Evolutionary conservation across 2,329 filamentous ascomycete species (phyloP).

Genomic region (Hortaea werneckii): DNA sequence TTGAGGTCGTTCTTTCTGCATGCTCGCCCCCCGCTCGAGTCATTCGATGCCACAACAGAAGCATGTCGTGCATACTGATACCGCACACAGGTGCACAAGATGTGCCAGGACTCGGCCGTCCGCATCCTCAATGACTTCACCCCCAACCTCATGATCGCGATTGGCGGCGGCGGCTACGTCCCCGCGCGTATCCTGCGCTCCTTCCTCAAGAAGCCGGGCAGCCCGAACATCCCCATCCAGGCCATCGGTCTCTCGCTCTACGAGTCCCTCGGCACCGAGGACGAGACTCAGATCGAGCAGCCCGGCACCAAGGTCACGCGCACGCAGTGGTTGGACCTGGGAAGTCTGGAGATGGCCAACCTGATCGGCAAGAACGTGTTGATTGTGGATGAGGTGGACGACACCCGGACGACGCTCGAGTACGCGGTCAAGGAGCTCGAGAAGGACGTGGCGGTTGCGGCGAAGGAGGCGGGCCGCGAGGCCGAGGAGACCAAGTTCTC

Average conservation of each 20-base stretch:
- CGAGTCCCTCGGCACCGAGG: constrained; percentile 58
- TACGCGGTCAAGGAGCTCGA: constrained; percentile 87
- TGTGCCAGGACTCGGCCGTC: constrained; percentile 79
- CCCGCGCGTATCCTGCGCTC: constrained; percentile 95
- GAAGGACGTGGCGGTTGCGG: constrained; percentile 82
- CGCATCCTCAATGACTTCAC: constrained; percentile 75
- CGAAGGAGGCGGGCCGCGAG: constrained; percentile 58
- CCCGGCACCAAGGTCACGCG: constrained; percentile 91
- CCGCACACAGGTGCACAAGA: constrained; percentile 71
- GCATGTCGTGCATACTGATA: not conserved
- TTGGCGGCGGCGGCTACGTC: constrained; percentile 94
- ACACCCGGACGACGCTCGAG: constrained; percentile 86
- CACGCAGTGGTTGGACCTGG: constrained; percentile 95
- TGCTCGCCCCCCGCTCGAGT: not conserved
- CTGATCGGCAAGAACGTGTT: constrained; percentile 83
- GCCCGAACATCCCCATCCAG: constrained; percentile 95
- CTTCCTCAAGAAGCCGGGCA: constrained; percentile 82
- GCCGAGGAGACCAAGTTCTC: constrained; percentile 74
- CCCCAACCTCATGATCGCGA: constrained; percentile 90
- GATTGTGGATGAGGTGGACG: constrained; percentile 92
- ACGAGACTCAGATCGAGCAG: constrained; percentile 50
- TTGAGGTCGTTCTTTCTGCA: not conserved
- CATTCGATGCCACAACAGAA: not conserved
- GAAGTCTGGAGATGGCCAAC: constrained; percentile 74
- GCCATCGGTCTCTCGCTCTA: constrained; percentile 97